Base-by-base conservation (phyloP, 148 eudicot species). In the Tetragonia tetragonoides region DNA sequence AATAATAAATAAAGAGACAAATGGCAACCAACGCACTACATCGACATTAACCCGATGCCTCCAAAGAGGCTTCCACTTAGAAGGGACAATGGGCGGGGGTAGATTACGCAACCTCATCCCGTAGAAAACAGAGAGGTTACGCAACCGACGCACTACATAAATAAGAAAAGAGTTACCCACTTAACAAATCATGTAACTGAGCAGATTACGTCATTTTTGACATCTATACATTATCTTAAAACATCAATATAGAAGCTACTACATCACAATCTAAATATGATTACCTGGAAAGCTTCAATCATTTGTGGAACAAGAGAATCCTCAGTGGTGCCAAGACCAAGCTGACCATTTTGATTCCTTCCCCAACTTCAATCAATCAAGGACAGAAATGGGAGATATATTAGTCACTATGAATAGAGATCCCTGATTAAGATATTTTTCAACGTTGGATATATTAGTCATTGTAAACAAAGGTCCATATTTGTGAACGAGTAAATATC, bases 311-410 rank as follows among this genome's bases (percentile, higher is more conserved):
- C 86, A 74, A 89, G 97, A 69, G 88, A 85, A 82, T 95, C 99
- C 79, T 95, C 98, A 12, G 88, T 89, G 63, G 93, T 90, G 67
- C 97, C 97, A 83, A 93, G 92, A 70, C 99, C 99, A 81, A 95
- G 94, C 85, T 95, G 99, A 63, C 99, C 99, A 86, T 95, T 95
- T 85, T 95, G 99, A 87, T 95, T 95, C 63, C 99, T 86, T 49
- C 99, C 99, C 99, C 99, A 95, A 86, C 99, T 95, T 84, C 88
- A 87, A 47, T 34, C 12, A 68, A 73, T 73, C 3, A 72, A 72
- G 65, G 78, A 42, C 72, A 84, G 54, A 66, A 68, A 64, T 1
- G 61, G 7, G 46, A 28, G 34, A 65, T 18, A 70, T 16, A 59
- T 72, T 18, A 82, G 78, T 72, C 41, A 24, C 24, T 20, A 3